Base-by-base conservation (phyloP, 768 basidiomycete species). In the Collybia sp. region DNA sequence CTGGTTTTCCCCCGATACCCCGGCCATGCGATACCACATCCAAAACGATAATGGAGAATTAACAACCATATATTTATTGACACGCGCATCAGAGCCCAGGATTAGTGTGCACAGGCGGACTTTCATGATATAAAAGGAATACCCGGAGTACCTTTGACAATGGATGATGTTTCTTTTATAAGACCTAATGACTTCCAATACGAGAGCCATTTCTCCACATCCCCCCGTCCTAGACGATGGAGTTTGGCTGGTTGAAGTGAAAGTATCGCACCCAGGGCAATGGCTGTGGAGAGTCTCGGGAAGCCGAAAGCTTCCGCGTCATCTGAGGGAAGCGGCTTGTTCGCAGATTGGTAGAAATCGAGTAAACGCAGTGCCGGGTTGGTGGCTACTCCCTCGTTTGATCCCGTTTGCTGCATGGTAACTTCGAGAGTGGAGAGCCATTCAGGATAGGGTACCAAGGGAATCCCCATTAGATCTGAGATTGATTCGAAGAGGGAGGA, bases 291-390 rank as follows among this genome's bases (percentile, higher is more conserved):
- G 15, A 59, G 53, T 36, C 48, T 44, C 2, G 55, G 54, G 40
- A 53, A 55, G 6, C 54, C 58, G 32, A 60, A 56, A 15, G 57
- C 55, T 30, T 62, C 58, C 12, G 48, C 52, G 19, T 58, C 53
- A 13, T 39, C 49, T 5, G 36, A 53, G 3, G 46, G 18, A 13
- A 20, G 17, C 10, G 46, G 41, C 15, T 41, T 30, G 15, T 47
- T 46, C n/a, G 36, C 34, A 15, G 45, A 43, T 12, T 45, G 49
- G 30, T 41, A 50, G 32, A 40, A 46, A 42, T 50, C 49, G 13
- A 50, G 20, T 39, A 50, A 40, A 19, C 33, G n/a, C 30, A 50
- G 30, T 6, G 49, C 49, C 13, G 49, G 49, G 36, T 50, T 47
- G 3, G 37, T 31, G 12, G 37, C 37, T 10, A 20, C 20, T 16